Evolutionary conservation across 2,329 filamentous ascomycete genomes (phyloP).

Genomic region (Aspergillus costaricaensis): DNA sequence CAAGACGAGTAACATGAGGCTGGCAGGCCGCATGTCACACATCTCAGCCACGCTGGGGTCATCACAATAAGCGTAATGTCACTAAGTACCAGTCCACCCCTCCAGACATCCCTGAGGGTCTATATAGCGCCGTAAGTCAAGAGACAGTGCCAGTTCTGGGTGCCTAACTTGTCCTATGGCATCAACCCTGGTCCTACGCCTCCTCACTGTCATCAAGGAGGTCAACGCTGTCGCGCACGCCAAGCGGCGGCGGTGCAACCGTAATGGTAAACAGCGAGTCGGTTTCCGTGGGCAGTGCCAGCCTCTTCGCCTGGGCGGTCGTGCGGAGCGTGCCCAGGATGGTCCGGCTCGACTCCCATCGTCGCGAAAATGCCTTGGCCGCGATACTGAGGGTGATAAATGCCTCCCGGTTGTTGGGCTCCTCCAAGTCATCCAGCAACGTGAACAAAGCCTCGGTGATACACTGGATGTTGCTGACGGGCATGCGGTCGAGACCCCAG

Average conservation of each 20-base stretch:
- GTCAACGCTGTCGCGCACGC: neutral
- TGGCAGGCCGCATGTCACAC: no score
- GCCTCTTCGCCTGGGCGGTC: slow-evolving; percentile 20
- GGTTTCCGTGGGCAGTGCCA: slow-evolving; percentile 25
- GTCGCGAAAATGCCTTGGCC: slow-evolving; percentile 26
- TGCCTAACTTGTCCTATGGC: neutral
- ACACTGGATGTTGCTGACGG: slow-evolving; percentile 33
- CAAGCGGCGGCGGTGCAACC: neutral
- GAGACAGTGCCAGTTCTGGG: neutral
- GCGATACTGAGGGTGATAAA: slow-evolving; percentile 29
- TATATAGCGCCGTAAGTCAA: neutral
- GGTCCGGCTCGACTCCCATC: slow-evolving; percentile 21
- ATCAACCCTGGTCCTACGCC: neutral
- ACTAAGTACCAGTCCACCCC: neutral
- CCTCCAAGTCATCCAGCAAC: slow-evolving; percentile 27
- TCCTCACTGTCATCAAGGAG: neutral
- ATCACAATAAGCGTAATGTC: no score
- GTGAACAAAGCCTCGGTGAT: slow-evolving; percentile 32
- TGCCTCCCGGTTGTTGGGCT: slow-evolving; percentile 24
- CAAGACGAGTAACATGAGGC: no score
- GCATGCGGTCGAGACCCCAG: slow-evolving; percentile 37
- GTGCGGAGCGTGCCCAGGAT: slow-evolving; percentile 21
- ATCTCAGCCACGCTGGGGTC: no score
- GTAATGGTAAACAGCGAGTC: slow-evolving; percentile 21
- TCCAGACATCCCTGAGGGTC: neutral